Evolutionary conservation across 768 basidiomycete species (phyloP).

Genomic region (Pleurotus pulmonarius): DNA sequence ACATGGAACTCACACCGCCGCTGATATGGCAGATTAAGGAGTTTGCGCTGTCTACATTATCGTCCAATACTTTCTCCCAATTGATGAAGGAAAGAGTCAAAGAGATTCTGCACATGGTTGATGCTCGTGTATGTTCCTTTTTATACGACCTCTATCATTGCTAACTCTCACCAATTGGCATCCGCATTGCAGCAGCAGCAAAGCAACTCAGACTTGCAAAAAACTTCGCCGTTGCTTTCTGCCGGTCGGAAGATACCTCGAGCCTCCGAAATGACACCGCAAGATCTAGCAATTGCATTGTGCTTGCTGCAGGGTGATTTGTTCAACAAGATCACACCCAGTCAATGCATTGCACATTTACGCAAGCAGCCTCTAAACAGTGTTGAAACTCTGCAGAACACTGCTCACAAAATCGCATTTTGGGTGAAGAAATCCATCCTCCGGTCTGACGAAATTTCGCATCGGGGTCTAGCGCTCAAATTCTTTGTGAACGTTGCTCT

Average conservation of each 20-base stretch:
- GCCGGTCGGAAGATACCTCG: constrained; percentile 23
- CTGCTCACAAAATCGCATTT: constrained; percentile 35
- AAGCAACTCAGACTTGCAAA: background rate
- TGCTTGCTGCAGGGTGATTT: constrained; percentile 40
- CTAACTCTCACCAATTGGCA: background rate
- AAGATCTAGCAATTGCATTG: constrained; percentile 39
- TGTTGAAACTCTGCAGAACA: constrained; percentile 27
- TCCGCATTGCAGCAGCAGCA: background rate
- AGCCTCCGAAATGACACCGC: constrained; percentile 30
- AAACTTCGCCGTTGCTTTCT: constrained; percentile 10
- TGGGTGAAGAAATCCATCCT: constrained; percentile 39
- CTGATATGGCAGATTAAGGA: constrained; percentile 31
- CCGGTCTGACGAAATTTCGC: constrained; percentile 31
- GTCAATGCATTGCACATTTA: constrained; percentile 38
- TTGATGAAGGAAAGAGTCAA: constrained; percentile 28
- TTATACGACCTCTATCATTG: background rate
- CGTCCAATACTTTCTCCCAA: constrained; percentile 12
- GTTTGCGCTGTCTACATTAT: constrained; percentile 27
- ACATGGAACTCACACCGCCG: constrained; percentile 24
- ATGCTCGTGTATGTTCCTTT: constrained; percentile 20
- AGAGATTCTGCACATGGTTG: constrained; percentile 26
- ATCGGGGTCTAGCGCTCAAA: constrained; percentile 34
- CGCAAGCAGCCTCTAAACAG: constrained; percentile 24
- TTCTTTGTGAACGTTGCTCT: constrained; percentile 40
- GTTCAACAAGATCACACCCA: constrained; percentile 32